A percentile compares a stretch with the other conserved stretches of the same genome.
phyloP scores from a whole-genome alignment of 176 grass and related monocot genomes.

The Chloris gayana region DNA sequence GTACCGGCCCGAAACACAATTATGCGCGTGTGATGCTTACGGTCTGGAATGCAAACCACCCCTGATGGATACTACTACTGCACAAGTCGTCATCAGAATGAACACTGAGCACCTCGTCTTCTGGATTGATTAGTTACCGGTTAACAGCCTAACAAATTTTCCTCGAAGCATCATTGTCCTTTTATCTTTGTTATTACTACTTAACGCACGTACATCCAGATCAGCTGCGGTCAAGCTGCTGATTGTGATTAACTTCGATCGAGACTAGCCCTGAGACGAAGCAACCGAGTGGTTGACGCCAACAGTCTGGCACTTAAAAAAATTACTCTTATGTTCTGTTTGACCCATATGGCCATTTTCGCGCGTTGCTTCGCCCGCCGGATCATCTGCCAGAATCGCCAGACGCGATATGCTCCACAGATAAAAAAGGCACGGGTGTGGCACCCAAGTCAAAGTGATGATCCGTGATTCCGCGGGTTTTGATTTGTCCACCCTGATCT shows the following conservation, averaged over 20 bases:
- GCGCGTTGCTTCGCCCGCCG: background rate
- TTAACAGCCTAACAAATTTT: no score
- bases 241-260: background rate
- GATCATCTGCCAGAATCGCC: background rate
- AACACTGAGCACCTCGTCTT: background rate
- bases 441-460: background rate
- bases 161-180: no score
- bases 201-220: background rate
- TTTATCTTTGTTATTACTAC: no score
- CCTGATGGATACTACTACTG: background rate
- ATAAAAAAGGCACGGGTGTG: background rate
- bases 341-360: background rate
- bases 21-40: background rate
- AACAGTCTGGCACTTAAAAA: background rate
- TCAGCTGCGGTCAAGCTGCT: background rate
- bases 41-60: background rate
- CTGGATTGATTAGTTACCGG: background rate
- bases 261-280: conserved; percentile 10
- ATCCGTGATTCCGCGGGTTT: background rate
- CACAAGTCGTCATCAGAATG: background rate
- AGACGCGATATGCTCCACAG: background rate
- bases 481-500: background rate
- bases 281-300: background rate
- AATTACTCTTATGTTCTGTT: background rate
- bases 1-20: no score